A percentile compares a stretch with the other conserved stretches of the same genome.
These are phyloP conservation scores for Hippophae gyantsensis DNA, from an alignment of 306 rosid species.

Conservation along the genomic window DNA sequence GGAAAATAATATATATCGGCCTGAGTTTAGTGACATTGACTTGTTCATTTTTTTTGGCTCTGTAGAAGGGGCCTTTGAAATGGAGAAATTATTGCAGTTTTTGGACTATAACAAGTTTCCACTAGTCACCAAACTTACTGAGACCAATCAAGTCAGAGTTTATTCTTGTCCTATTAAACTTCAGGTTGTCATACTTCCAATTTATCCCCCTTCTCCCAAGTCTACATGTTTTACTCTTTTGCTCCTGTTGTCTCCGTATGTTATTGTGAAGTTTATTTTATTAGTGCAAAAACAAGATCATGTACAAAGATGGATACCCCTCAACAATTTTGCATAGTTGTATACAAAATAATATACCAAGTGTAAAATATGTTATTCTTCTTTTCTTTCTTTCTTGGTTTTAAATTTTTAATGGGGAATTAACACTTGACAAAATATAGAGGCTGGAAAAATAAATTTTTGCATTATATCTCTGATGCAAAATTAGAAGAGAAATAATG, in stretches of 20 bases:
- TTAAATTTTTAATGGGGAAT: no score
- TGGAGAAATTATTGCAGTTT: slow-evolving; percentile 52
- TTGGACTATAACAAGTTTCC: slow-evolving; percentile 76
- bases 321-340: no score
- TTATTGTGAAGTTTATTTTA: no score
- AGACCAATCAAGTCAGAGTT: slow-evolving; percentile 56
- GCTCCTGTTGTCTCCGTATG: background rate
- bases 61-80: slow-evolving; percentile 66
- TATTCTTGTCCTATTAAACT: slow-evolving; percentile 71
- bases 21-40: slow-evolving; percentile 14
- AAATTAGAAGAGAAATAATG: no score
- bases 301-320: no score
- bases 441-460: no score
- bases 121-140: slow-evolving; percentile 64
- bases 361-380: no score
- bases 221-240: background rate
- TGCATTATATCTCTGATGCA: no score
- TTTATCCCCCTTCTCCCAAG: background rate
- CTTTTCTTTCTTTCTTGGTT: no score
- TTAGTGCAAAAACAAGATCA: no score
- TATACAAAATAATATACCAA: no score
- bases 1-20: slow-evolving; percentile 3
- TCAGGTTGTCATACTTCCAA: slow-evolving; percentile 47
- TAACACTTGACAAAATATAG: no score
- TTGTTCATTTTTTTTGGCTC: slow-evolving; percentile 12